A percentile compares a stretch with the other conserved stretches of the same genome.
Conservation (phyloP, 1,284 basidiomycete species). For the Ustilago xerochloae region DNA sequence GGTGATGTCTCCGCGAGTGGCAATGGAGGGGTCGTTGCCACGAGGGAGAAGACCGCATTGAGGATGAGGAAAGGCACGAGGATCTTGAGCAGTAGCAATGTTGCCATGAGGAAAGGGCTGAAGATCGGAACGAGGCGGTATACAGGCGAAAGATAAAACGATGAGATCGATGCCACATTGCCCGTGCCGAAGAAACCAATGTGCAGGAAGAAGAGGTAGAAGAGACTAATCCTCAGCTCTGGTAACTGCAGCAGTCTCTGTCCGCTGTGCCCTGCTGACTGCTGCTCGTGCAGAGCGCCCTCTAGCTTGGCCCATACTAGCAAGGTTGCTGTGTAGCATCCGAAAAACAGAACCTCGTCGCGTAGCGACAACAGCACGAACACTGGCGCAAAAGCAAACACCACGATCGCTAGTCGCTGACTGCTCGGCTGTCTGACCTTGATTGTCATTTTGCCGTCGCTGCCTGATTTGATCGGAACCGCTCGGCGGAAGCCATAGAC, state of each 20-base stretch:
- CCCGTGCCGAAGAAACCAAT: slow-evolving; percentile 84
- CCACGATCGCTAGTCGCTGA: slow-evolving; percentile 64
- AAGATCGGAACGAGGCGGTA: slow-evolving; percentile 88
- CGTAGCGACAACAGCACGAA: slow-evolving; percentile 85
- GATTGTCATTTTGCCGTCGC: neutral
- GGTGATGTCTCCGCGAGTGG: neutral
- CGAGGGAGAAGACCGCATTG: slow-evolving; percentile 73
- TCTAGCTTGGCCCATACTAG: slow-evolving; percentile 80
- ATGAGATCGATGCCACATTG: slow-evolving; percentile 88
- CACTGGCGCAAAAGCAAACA: slow-evolving; percentile 76
- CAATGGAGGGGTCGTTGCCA: slow-evolving; percentile 17
- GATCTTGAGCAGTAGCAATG: slow-evolving; percentile 74
- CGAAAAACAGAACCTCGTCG: slow-evolving; percentile 84
- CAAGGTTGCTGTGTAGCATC: slow-evolving; percentile 76
- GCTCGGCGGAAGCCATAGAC: slow-evolving; percentile 64
- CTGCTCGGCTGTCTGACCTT: slow-evolving; percentile 46
- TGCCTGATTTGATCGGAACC: slow-evolving; percentile 48
- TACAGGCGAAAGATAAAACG: slow-evolving; percentile 87
- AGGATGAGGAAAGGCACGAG: slow-evolving; percentile 73
- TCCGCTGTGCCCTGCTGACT: slow-evolving; percentile 48
- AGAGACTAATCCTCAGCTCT: slow-evolving; percentile 80
- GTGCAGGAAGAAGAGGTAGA: slow-evolving; percentile 88
- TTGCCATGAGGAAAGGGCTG: slow-evolving; percentile 83
- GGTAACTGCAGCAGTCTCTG: slow-evolving; percentile 73
- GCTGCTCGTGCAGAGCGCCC: slow-evolving; percentile 47